Conservation (phyloP, 441 rosid species). For the Pelargonium exstipulatum region DNA sequence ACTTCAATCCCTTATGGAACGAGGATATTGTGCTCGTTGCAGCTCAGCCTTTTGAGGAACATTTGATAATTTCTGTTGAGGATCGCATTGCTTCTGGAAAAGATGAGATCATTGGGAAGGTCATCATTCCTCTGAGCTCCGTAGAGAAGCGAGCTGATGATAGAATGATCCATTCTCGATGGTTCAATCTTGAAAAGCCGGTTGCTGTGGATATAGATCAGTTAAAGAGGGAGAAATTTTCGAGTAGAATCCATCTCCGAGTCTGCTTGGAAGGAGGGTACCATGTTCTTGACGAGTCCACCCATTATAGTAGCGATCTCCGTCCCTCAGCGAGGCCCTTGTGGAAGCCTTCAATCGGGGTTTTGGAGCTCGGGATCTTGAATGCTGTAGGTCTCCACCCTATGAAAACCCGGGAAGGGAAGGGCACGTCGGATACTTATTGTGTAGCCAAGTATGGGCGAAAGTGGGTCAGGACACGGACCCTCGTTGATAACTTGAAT, state of each 20-base stretch:
- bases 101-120: constrained; percentile 80
- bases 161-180: constrained; percentile 65
- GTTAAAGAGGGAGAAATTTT: constrained; percentile 76
- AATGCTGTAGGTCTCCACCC: constrained; percentile 85
- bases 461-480: constrained; percentile 88
- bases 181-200: constrained; percentile 85
- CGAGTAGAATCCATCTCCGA: constrained; percentile 80
- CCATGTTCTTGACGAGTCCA: constrained; percentile 89
- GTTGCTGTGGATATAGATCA: constrained; percentile 77
- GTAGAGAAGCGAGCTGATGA: constrained; percentile 90
- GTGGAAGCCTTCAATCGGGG: constrained; percentile 85
- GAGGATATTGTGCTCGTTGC: constrained; percentile 88
- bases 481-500: constrained; percentile 62
- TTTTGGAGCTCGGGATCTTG: constrained; percentile 76
- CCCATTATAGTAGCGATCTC: constrained; percentile 91
- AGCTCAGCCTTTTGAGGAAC: constrained; percentile 87
- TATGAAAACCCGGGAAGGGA: constrained; percentile 78
- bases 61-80: constrained; percentile 67
- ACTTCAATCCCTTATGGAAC: constrained; percentile 76
- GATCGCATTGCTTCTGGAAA: constrained; percentile 77
- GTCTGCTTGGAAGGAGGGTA: constrained; percentile 92
- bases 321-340: constrained; percentile 87
- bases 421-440: constrained; percentile 86
- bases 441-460: constrained; percentile 92
- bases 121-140: constrained; percentile 57